phyloP scores from a whole-genome alignment of 2,329 filamentous ascomycete species.

The Myotisia sp. region DNA sequence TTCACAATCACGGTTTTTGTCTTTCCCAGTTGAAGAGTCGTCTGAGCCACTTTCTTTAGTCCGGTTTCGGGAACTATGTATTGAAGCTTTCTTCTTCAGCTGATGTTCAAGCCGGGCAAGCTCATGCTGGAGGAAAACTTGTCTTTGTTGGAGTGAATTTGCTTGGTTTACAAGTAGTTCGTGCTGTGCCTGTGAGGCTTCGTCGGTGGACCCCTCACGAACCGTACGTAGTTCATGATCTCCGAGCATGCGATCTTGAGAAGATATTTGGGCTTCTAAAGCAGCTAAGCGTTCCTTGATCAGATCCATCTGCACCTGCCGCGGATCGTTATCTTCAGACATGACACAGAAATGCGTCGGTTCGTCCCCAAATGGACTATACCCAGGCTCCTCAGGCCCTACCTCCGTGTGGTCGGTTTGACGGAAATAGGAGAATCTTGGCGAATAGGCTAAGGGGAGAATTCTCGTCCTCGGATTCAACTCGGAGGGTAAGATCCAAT shows the following conservation, averaged over 20 bases:
- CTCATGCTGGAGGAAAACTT: slow-evolving; percentile 45
- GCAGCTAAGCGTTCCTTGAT: slow-evolving; percentile 68
- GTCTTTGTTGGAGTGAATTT: slow-evolving; percentile 42
- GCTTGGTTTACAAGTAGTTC: slow-evolving; percentile 42
- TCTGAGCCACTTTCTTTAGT: slow-evolving; percentile 17
- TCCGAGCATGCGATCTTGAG: slow-evolving; percentile 57
- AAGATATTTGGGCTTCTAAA: slow-evolving; percentile 61
- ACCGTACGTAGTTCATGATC: slow-evolving; percentile 56
- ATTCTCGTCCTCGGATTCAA: slow-evolving; percentile 89
- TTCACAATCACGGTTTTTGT: slow-evolving; percentile 1
- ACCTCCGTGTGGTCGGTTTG: slow-evolving; percentile 82
- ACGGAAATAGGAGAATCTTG: slow-evolving; percentile 92
- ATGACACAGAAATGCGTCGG: slow-evolving; percentile 92
- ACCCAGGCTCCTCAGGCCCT: slow-evolving; percentile 59
- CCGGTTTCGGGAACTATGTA: slow-evolving; percentile 30
- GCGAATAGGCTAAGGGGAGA: slow-evolving; percentile 76
- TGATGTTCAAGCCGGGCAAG: slow-evolving; percentile 44
- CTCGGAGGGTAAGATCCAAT: slow-evolving; percentile 86
- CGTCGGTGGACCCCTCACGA: slow-evolving; percentile 39
- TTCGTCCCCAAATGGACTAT: slow-evolving; percentile 83
- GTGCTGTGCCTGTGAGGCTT: slow-evolving; percentile 29
- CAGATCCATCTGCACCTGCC: slow-evolving; percentile 72
- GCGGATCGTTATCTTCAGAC: slow-evolving; percentile 77
- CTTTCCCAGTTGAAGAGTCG: neutral
- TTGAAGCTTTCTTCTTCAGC: slow-evolving; percentile 19